Percentiles rank a stretch among this genome's conserved stretches.
Evolutionary conservation across 2,329 filamentous ascomycete genomes (phyloP).

Genomic region (Pseudogymnoascus destructans): DNA sequence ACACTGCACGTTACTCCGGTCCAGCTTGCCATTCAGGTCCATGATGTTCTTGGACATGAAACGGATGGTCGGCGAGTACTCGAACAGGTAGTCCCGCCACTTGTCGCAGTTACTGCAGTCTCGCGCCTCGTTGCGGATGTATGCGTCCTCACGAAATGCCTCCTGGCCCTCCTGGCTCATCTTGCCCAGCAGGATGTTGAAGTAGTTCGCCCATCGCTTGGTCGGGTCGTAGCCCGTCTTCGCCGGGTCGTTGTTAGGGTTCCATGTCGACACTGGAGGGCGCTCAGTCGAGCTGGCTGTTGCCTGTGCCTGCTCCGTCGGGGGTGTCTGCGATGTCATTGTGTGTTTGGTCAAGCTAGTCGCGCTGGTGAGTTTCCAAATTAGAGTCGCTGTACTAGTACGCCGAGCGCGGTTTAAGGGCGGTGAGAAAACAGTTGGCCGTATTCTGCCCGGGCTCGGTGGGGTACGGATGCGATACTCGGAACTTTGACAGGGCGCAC

Average conservation of each 20-base stretch:
- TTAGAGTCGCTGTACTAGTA: not conserved
- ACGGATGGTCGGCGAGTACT: constrained; percentile 72
- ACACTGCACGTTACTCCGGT: constrained; percentile 66
- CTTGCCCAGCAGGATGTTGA: constrained; percentile 62
- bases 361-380: constrained; percentile 3
- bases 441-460: constrained; percentile 7
- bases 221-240: constrained; percentile 51
- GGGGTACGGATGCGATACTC: not conserved
- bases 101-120: constrained; percentile 75
- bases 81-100: constrained; percentile 70
- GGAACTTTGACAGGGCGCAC: constrained; percentile 9
- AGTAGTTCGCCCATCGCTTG: constrained; percentile 67
- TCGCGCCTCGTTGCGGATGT: constrained; percentile 58
- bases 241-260: constrained; percentile 39
- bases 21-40: constrained; percentile 64
- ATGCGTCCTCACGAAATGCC: constrained; percentile 66
- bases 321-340: constrained; percentile 12
- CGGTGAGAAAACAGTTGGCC: constrained; percentile 10
- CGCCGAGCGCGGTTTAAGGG: not conserved
- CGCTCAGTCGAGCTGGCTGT: constrained; percentile 1
- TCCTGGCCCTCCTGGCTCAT: constrained; percentile 56
- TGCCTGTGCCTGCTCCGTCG: not conserved
- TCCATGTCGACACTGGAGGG: constrained; percentile 8
- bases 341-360: constrained; percentile 7
- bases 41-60: constrained; percentile 76